phyloP scores from a whole-genome alignment of 2,329 filamentous ascomycete genomes.

The Macrophomina pseudophaseolina region DNA sequence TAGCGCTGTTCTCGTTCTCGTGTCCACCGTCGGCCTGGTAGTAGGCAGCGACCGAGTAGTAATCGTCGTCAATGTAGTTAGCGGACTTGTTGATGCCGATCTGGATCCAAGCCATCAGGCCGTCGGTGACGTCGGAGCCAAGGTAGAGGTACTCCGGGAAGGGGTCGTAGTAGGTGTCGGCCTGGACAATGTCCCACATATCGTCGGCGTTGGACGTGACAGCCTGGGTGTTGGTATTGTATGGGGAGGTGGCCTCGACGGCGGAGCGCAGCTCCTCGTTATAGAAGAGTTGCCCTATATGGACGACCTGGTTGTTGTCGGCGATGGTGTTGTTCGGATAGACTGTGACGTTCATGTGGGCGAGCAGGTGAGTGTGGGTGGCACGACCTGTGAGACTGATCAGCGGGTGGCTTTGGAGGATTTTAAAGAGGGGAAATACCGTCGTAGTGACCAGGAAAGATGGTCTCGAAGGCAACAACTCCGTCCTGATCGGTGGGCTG shows the following conservation, averaged over 20 bases:
- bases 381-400: conserved; percentile 39
- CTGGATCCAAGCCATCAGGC: conserved; percentile 41
- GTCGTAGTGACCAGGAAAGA: conserved; percentile 52
- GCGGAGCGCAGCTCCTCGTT: conserved; percentile 61
- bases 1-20: conserved; percentile 8
- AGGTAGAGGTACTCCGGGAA: conserved; percentile 64
- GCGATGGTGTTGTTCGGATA: conserved; percentile 58
- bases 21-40: conserved; percentile 21
- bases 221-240: conserved; percentile 48
- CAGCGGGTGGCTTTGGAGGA: neutral
- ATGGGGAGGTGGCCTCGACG: conserved; percentile 56
- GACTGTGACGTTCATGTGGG: conserved; percentile 46
- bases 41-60: conserved; percentile 24
- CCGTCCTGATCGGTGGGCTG: conserved; percentile 54
- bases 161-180: conserved; percentile 58
- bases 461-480: conserved; percentile 55
- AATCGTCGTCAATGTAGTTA: conserved; percentile 25
- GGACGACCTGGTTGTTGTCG: conserved; percentile 56
- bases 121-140: conserved; percentile 51
- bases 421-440: neutral
- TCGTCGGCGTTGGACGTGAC: conserved; percentile 60
- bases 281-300: conserved; percentile 71
- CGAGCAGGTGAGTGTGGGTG: conserved; percentile 46
- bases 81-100: conserved; percentile 26
- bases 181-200: conserved; percentile 50